Evolutionary conservation across 257 asterid species (phyloP).

Genomic region (Solanum lignicaule): DNA sequence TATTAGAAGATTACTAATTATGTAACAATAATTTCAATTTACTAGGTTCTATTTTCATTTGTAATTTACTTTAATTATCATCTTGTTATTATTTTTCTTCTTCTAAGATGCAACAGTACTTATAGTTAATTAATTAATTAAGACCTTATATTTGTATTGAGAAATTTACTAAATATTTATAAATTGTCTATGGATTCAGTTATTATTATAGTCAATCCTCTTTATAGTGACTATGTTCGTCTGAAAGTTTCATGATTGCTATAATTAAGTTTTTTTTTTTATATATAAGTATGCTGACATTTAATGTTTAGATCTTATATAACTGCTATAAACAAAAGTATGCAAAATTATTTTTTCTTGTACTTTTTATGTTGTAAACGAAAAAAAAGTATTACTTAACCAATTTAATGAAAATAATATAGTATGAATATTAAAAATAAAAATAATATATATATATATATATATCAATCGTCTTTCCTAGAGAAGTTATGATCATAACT

Average conservation of each 20-base stretch:
- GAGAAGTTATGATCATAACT: too few species aligned
- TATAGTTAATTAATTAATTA: neutral
- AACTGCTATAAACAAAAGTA: neutral
- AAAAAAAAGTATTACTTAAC: too few species aligned
- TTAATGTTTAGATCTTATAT: too few species aligned
- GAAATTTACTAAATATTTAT: neutral
- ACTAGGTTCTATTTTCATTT: neutral
- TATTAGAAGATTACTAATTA: slow-evolving; percentile 7
- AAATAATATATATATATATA: too few species aligned
- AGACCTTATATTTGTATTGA: neutral
- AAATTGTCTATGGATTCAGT: neutral
- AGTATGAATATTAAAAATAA: too few species aligned
- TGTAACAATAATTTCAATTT: slow-evolving; percentile 19
- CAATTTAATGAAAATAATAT: neutral
- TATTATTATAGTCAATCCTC: neutral
- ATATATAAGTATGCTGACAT: too few species aligned
- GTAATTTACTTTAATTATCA: neutral
- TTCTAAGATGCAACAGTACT: neutral
- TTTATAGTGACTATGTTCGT: neutral
- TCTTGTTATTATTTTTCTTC: neutral
- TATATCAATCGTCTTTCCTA: too few species aligned
- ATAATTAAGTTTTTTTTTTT: too few species aligned
- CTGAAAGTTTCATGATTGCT: neutral
- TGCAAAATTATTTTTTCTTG: neutral
- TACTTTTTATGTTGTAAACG: neutral